Conservation (phyloP, 768 basidiomycete genomes). For the Hemileccinum impolitum region DNA sequence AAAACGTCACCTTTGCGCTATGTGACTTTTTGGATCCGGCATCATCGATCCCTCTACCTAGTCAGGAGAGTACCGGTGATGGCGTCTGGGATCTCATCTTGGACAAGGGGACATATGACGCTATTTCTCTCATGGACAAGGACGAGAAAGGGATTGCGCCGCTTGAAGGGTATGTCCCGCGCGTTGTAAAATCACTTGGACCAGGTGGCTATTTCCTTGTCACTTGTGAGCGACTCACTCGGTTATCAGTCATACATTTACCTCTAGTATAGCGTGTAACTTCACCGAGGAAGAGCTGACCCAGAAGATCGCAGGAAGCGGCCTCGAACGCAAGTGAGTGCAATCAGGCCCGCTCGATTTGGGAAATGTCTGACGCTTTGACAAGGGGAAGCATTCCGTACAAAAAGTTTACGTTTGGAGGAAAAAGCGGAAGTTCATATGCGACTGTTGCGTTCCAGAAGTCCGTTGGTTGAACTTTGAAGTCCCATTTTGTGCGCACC, state of each 20-base stretch:
- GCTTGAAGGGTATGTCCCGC: conserved; percentile 55
- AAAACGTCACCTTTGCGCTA: conserved; percentile 45
- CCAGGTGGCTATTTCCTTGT: conserved; percentile 72
- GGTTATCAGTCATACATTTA: background rate
- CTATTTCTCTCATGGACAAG: conserved; percentile 69
- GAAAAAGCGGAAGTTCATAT: conserved; percentile 66
- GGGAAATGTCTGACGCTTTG: background rate
- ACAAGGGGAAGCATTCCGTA: conserved; percentile 69
- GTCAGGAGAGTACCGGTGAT: conserved; percentile 1
- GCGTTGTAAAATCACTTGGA: conserved; percentile 54
- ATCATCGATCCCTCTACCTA: conserved; percentile 33
- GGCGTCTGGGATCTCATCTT: conserved; percentile 67
- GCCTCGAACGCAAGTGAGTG: conserved; percentile 63
- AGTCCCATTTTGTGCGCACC: no score
- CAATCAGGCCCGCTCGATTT: background rate
- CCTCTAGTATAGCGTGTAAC: conserved; percentile 58
- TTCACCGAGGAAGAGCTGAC: conserved; percentile 78
- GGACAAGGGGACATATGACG: conserved; percentile 90
- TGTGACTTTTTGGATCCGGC: conserved; percentile 66
- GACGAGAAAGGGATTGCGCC: conserved; percentile 52
- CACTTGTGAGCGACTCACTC: conserved; percentile 55
- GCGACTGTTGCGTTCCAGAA: conserved; percentile 72
- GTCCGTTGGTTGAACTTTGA: conserved; percentile 4
- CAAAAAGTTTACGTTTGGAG: conserved; percentile 72
- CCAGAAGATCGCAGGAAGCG: conserved; percentile 47